Percentiles rank a stretch among this genome's conserved stretches.
Evolutionary conservation across 2,329 filamentous ascomycete genomes (phyloP).

Genomic region (Colletotrichum spaethianum): DNA sequence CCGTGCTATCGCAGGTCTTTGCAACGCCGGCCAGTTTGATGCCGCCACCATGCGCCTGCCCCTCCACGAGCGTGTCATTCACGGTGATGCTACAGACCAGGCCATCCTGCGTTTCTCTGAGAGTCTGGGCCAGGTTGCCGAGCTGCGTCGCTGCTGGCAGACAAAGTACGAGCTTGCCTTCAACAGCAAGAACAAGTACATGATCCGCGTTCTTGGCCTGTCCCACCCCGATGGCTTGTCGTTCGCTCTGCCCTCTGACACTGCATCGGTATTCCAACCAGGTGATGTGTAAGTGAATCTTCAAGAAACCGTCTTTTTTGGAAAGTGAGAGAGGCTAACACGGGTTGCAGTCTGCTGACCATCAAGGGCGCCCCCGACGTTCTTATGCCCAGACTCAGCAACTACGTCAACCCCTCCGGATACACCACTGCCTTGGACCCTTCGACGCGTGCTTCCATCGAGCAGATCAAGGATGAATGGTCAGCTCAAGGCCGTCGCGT

Average conservation of each 20-base stretch:
- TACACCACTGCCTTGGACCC: constrained; percentile 64
- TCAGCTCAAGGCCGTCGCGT: constrained; percentile 78
- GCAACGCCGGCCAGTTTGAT: constrained; percentile 84
- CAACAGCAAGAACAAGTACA: constrained; percentile 89
- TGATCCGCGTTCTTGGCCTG: constrained; percentile 74
- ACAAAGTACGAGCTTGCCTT: constrained; percentile 79
- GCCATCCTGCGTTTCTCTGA: constrained; percentile 82
- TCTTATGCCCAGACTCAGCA: constrained; percentile 74
- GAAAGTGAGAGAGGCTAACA: neutral
- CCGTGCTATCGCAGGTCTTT: constrained; percentile 74
- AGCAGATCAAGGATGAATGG: constrained; percentile 76
- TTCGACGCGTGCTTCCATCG: constrained; percentile 61
- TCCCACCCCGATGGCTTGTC: constrained; percentile 48
- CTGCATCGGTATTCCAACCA: constrained; percentile 44
- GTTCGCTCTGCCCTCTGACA: constrained; percentile 38
- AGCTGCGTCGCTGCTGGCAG: constrained; percentile 74
- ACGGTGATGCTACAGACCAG: constrained; percentile 83
- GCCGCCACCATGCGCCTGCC: constrained; percentile 72
- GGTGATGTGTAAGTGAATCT: constrained; percentile 49
- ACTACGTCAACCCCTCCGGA: constrained; percentile 70
- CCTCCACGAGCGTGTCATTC: constrained; percentile 73
- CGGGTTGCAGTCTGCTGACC: constrained; percentile 68
- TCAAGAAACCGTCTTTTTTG: neutral
- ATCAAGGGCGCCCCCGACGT: constrained; percentile 87
- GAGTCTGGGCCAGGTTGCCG: constrained; percentile 70